phyloP scores from a whole-genome alignment of 2,329 filamentous ascomycete species.

The Ophiostoma angusticollis region DNA sequence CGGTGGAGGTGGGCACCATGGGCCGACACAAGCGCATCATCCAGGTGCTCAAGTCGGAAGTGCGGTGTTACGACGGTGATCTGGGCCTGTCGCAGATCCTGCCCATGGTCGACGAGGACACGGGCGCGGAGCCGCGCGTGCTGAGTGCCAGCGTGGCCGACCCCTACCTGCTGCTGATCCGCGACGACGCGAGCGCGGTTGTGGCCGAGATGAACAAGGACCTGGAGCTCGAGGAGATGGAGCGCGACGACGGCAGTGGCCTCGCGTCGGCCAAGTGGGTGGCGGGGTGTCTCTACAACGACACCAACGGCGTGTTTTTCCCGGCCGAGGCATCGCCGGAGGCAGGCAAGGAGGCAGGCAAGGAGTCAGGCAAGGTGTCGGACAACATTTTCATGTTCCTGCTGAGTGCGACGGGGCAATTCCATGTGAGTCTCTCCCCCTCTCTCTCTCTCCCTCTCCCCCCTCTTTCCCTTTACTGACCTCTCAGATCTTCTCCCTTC shows the following conservation, averaged over 20 bases:
- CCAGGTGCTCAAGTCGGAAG: constrained; percentile 75
- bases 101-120: constrained; percentile 84
- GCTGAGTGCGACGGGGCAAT: constrained; percentile 58
- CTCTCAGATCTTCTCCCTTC: constrained; percentile 60
- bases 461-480: constrained; percentile 13
- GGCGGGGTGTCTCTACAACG: constrained; percentile 72
- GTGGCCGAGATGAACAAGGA: constrained; percentile 68
- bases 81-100: constrained; percentile 83
- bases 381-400: constrained; percentile 61
- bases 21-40: constrained; percentile 71
- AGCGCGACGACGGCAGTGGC: constrained; percentile 45
- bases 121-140: constrained; percentile 65
- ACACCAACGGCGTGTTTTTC: constrained; percentile 44
- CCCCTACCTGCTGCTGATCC: constrained; percentile 69
- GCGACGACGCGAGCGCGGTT: constrained; percentile 71
- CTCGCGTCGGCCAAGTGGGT: constrained; percentile 58
- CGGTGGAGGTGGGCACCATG: constrained; percentile 73
- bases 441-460: constrained; percentile 10
- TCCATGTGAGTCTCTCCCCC: constrained; percentile 46
- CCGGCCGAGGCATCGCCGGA: constrained; percentile 25
- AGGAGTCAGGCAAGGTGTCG: constrained; percentile 22
- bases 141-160: constrained; percentile 74
- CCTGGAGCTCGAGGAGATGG: constrained; percentile 75
- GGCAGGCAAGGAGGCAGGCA: too few relatives aligned
- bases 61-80: constrained; percentile 82